phyloP scores from a whole-genome alignment of 2,329 filamentous ascomycete species.

The Remersonia thermophila region DNA sequence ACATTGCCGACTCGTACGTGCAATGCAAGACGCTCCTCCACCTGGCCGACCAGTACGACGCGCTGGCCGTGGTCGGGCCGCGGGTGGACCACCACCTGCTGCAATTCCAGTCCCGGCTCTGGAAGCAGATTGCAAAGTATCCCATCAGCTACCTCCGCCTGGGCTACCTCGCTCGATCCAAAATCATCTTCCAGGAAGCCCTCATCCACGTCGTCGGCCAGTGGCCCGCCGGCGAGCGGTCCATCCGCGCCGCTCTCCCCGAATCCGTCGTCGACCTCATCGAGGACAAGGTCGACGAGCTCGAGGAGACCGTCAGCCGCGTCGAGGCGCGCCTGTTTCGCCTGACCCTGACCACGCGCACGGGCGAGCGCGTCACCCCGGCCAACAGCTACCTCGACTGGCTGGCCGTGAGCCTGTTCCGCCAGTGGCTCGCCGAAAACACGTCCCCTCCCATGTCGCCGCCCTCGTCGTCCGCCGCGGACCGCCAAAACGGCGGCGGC shows the following conservation, averaged over 20 bases:
- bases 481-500: constrained; percentile 9
- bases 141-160: constrained; percentile 85
- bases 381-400: constrained; percentile 75
- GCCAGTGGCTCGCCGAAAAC: constrained; percentile 87
- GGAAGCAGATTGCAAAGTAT: constrained; percentile 95
- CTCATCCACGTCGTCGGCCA: constrained; percentile 89
- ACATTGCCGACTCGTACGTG: constrained; percentile 84
- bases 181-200: constrained; percentile 75
- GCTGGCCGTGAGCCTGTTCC: constrained; percentile 76
- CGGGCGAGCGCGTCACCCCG: constrained; percentile 73
- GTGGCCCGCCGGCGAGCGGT: constrained; percentile 73
- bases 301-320: constrained; percentile 68
- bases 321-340: constrained; percentile 75
- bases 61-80: constrained; percentile 73
- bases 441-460: constrained; percentile 55
- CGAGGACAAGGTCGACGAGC: constrained; percentile 87
- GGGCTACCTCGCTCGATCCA: constrained; percentile 72
- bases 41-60: constrained; percentile 91
- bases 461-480: not conserved
- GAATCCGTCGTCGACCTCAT: constrained; percentile 74
- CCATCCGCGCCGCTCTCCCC: constrained; percentile 62
- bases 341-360: constrained; percentile 61
- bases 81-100: constrained; percentile 88
- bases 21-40: constrained; percentile 84
- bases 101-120: constrained; percentile 79